Percentiles rank a stretch among this genome's conserved stretches.
These are phyloP conservation scores for Pseudogymnoascus sp. DNA, from an alignment of 2,329 filamentous ascomycete genomes.

Conservation along the genomic window DNA sequence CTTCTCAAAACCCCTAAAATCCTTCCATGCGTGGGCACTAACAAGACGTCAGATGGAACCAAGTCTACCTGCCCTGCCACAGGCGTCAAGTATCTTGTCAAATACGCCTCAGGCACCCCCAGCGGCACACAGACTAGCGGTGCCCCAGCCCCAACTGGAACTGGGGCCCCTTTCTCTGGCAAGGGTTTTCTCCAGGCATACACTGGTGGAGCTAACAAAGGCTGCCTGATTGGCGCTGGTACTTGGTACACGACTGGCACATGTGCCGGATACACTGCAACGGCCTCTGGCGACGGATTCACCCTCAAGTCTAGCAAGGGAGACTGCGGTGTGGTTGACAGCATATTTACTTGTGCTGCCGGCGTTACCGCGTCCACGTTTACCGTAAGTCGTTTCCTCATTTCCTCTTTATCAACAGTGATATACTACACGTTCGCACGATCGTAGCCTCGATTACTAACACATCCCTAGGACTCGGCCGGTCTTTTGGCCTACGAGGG, in stretches of 20 bases:
- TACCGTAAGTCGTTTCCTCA: slow-evolving; percentile 22
- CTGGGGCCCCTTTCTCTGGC: slow-evolving; percentile 33
- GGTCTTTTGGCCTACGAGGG: slow-evolving; percentile 24
- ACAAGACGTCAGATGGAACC: slow-evolving; percentile 14
- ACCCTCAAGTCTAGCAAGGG: slow-evolving; percentile 52
- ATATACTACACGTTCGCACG: neutral
- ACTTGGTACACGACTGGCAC: slow-evolving; percentile 61
- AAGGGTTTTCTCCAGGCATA: slow-evolving; percentile 52
- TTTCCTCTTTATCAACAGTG: neutral
- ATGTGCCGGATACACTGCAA: slow-evolving; percentile 57
- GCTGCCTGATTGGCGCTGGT: slow-evolving; percentile 60
- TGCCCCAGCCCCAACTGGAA: slow-evolving; percentile 28
- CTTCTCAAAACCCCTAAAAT: neutral
- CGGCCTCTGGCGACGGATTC: slow-evolving; percentile 30
- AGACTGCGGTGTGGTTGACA: slow-evolving; percentile 45
- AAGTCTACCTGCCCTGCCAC: slow-evolving; percentile 50
- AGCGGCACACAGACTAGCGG: slow-evolving; percentile 19
- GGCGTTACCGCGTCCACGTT: slow-evolving; percentile 34
- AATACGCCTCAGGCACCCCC: slow-evolving; percentile 32
- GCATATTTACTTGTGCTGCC: slow-evolving; percentile 47
- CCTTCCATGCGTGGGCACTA: neutral
- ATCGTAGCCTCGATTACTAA: neutral
- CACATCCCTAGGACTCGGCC: slow-evolving; percentile 13
- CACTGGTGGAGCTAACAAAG: slow-evolving; percentile 39
- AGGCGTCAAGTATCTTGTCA: slow-evolving; percentile 51